phyloP scores from a whole-genome alignment of 2,329 filamentous ascomycete genomes.

The Diaporthe helianthi region DNA sequence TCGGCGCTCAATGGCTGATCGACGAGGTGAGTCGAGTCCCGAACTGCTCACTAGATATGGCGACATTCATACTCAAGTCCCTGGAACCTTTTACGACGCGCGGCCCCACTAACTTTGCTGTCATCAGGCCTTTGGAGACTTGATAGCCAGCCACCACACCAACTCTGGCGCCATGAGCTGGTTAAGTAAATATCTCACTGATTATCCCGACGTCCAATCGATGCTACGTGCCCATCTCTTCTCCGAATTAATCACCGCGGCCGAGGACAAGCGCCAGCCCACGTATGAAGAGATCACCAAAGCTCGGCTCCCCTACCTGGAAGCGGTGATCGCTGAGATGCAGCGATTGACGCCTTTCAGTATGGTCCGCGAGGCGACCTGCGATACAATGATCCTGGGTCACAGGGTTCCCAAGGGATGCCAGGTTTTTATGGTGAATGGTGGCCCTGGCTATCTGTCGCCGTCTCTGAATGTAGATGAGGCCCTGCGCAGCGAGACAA shows the following conservation, averaged over 20 bases:
- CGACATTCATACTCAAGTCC: no score
- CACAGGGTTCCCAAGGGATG: constrained; percentile 51
- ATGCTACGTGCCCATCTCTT: no score
- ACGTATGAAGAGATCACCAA: constrained; percentile 40
- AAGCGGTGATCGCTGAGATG: constrained; percentile 54
- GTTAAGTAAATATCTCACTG: constrained; percentile 50
- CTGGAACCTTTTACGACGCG: no score
- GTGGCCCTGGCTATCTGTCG: constrained; percentile 35
- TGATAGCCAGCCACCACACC: constrained; percentile 51
- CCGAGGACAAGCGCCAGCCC: constrained; percentile 45
- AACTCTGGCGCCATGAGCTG: constrained; percentile 51
- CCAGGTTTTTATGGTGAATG: constrained; percentile 51
- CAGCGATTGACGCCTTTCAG: constrained; percentile 54
- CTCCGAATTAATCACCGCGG: constrained; percentile 48
- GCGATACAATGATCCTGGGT: constrained; percentile 47
- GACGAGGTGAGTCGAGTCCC: no score
- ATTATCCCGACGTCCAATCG: constrained; percentile 47
- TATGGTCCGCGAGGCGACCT: constrained; percentile 49
- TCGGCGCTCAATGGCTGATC: no score
- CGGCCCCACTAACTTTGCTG: no score
- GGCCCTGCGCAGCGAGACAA: not conserved
- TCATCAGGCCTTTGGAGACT: constrained; percentile 49
- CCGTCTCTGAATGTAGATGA: not conserved
- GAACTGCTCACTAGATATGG: no score
- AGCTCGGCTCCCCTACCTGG: constrained; percentile 51